Base-by-base conservation (phyloP, 208 protist genomes). In the Strigomonas culicis region DNA sequence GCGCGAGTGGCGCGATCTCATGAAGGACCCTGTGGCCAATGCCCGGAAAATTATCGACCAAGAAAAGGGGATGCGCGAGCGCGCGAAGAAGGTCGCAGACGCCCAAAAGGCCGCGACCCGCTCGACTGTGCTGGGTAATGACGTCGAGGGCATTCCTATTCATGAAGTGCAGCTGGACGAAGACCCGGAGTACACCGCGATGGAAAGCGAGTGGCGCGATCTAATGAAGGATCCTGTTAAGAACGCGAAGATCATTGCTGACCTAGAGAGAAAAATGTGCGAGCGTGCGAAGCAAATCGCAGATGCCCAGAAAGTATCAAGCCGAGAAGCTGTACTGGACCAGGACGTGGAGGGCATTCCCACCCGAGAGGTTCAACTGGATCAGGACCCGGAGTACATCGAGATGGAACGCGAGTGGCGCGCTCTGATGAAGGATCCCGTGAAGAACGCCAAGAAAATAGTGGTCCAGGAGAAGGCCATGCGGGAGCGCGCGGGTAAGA, bases 291-390 rank as follows among this genome's bases (percentile, higher is more conserved):
- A 59, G 50, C 72, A 77, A 55, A 82, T 92, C 41, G 84, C 82
- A 4, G 77, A 95, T 55, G 80, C 89, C 66, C 63, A 84, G 7
- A 58, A n/a, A n/a, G 77, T 95, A 55, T 55, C 63, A 15, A 68
- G 63, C 53, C 79, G 87, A 65, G 83, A 84, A 22, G 80, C 86
- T 44, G 91, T 95, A 65, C 80, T 95, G n/a, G 76, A 91, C 49
- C 61, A 41, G 44, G 73, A 90, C 70, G 81, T 84, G 25, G 86
- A 90, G 66, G 89, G 89, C 36, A 84, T 95, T 81, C 56, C 66
- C 19, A 7, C 93, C 27, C 44, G 68, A 15, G 86, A 95, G 53
- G 15, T 95, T 15, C 84, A 79, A 13, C 81, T 95, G 24, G 89
- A 95, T 70, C 55, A 56, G 17, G 86, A 95, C 76, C 75, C 78